A percentile compares a stretch with the other conserved stretches of the same genome.
phyloP scores from a whole-genome alignment of 2,329 filamentous ascomycete species.

The Ceratocystis papillata region DNA sequence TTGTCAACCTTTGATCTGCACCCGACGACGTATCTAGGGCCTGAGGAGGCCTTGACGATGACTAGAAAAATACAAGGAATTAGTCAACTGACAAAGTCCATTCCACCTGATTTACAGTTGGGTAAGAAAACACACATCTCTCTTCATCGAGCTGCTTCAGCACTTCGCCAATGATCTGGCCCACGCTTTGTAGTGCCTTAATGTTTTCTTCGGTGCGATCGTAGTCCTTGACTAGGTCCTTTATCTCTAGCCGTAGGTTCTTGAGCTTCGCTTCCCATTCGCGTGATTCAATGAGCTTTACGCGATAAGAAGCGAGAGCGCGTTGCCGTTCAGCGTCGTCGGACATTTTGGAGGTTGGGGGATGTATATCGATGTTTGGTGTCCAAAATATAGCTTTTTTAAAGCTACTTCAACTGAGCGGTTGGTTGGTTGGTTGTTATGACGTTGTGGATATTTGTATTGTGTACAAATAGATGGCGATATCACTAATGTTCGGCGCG shows the following conservation, averaged over 20 bases:
- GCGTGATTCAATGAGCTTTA: slow-evolving; percentile 80
- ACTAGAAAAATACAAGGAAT: slow-evolving; percentile 42
- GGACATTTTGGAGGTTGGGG: slow-evolving; percentile 13
- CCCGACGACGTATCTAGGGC: slow-evolving; percentile 93
- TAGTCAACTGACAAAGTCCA: slow-evolving; percentile 25
- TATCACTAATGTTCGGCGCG: background rate
- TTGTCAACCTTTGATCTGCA: slow-evolving; percentile 98
- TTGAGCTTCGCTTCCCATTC: slow-evolving; percentile 99
- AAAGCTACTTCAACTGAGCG: background rate
- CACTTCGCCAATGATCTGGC: slow-evolving; percentile 98
- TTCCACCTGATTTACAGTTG: too few relatives aligned
- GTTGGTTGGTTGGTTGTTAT: background rate
- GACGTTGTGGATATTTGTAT: background rate
- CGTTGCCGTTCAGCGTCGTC: slow-evolving; percentile 51
- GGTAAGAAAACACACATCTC: slow-evolving; percentile 54
- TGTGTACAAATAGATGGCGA: background rate
- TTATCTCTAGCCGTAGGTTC: slow-evolving; percentile 85
- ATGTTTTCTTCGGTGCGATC: slow-evolving; percentile 98
- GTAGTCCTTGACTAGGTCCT: slow-evolving; percentile 86
- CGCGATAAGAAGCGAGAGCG: slow-evolving; percentile 67
- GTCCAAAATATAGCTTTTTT: background rate
- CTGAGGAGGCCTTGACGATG: slow-evolving; percentile 96
- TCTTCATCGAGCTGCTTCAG: slow-evolving; percentile 98
- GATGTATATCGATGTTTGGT: background rate
- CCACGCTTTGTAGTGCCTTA: slow-evolving; percentile 96